These are phyloP conservation scores for Yarrowia sp. DNA, from an alignment of 805 yeast genomes.

Conservation along the genomic window DNA sequence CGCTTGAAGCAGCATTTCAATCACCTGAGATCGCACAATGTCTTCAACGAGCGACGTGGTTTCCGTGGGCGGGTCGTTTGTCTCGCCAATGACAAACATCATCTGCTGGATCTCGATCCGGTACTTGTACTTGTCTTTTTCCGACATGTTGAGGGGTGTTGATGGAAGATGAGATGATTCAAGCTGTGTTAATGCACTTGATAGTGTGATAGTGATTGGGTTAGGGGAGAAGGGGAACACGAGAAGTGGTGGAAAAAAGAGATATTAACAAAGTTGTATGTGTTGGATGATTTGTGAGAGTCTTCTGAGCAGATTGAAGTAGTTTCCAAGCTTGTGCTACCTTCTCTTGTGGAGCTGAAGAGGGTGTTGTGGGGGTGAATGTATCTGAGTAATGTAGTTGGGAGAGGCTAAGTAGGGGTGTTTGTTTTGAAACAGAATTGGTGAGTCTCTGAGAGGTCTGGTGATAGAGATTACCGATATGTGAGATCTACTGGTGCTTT, in stretches of 20 bases:
- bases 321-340: too few species aligned
- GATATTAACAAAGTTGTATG: too few species aligned
- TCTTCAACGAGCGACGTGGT: conserved; percentile 94
- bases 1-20: conserved; percentile 80
- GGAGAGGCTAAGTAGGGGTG: too few species aligned
- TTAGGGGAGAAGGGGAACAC: neutral
- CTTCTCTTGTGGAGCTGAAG: too few species aligned
- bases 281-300: too few species aligned
- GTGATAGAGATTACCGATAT: too few species aligned
- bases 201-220: neutral
- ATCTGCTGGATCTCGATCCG: conserved; percentile 94
- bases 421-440: too few species aligned
- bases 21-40: conserved; percentile 92
- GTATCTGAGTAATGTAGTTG: too few species aligned
- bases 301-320: too few species aligned
- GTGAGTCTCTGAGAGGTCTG: too few species aligned
- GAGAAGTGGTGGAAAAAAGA: neutral
- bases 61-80: conserved; percentile 90
- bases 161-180: neutral
- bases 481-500: too few species aligned
- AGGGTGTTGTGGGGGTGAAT: too few species aligned
- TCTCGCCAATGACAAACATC: conserved; percentile 98
- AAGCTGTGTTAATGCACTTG: neutral
- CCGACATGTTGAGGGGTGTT: conserved; percentile 20
- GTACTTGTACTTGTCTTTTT: conserved; percentile 63